phyloP scores from a whole-genome alignment of 352 stramenopile species.

The Phytophthora idaei region DNA sequence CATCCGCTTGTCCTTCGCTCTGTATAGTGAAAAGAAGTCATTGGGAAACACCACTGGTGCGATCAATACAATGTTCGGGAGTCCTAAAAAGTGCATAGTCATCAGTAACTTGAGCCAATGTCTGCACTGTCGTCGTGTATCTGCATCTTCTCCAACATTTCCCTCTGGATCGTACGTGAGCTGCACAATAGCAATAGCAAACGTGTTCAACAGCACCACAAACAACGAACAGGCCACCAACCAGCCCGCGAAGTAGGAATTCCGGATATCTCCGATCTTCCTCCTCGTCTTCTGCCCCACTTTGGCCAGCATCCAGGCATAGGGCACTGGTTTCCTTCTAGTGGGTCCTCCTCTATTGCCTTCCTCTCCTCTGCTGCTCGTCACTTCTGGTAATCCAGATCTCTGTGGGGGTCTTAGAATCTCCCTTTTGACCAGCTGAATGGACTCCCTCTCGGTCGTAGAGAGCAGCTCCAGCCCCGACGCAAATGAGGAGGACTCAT shows the following conservation, averaged over 20 bases:
- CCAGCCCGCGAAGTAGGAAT: constrained; percentile 79
- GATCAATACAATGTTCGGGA: constrained; percentile 63
- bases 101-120: constrained; percentile 48
- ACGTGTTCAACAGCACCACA: constrained; percentile 48
- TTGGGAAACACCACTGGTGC: constrained; percentile 65
- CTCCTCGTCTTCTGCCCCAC: constrained; percentile 33
- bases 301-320: constrained; percentile 38
- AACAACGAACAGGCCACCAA: constrained; percentile 64
- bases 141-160: constrained; percentile 12
- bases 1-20: constrained; percentile 59
- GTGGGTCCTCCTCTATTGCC: neutral
- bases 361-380: constrained; percentile 4
- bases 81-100: constrained; percentile 53
- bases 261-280: constrained; percentile 53
- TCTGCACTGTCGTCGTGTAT: constrained; percentile 23
- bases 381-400: constrained; percentile 10
- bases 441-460: constrained; percentile 11
- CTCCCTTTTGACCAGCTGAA: constrained; percentile 14
- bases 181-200: constrained; percentile 48
- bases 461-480: constrained; percentile 25
- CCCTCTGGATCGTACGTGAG: constrained; percentile 33
- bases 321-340: constrained; percentile 13
- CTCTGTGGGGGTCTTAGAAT: constrained; percentile 19
- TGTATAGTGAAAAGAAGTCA: constrained; percentile 57
- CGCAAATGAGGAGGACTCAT: constrained; percentile 11